A percentile compares a stretch with the other conserved stretches of the same genome.
These are phyloP conservation scores for Candida stauntonica DNA, from an alignment of 805 yeast genomes.

Conservation along the genomic window DNA sequence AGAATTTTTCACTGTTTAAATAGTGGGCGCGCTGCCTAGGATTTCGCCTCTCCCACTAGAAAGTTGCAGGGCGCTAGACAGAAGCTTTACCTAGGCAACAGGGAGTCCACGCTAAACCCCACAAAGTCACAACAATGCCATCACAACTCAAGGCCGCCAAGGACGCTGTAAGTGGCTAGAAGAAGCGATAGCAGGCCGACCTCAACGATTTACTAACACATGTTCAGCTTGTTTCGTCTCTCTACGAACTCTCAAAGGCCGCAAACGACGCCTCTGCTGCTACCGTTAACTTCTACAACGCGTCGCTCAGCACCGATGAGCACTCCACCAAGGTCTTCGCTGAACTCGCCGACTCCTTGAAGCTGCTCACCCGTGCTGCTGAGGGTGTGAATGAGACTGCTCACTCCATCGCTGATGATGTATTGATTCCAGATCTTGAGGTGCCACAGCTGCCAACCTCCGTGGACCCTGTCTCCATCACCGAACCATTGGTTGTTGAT, in stretches of 20 bases:
- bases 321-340: slow-evolving; percentile 42
- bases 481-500: neutral
- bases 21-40: slow-evolving; percentile 2
- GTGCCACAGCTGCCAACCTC: slow-evolving; percentile 7
- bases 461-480: neutral
- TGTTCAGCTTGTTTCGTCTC: slow-evolving; percentile 62
- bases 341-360: slow-evolving; percentile 38
- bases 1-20: slow-evolving; percentile 3
- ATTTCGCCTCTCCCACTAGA: too few species aligned
- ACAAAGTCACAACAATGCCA: slow-evolving; percentile 13
- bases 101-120: neutral
- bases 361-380: slow-evolving; percentile 35
- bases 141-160: slow-evolving; percentile 24
- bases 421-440: slow-evolving; percentile 12
- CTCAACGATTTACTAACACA: slow-evolving; percentile 1
- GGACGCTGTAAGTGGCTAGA: slow-evolving; percentile 21
- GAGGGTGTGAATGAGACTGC: slow-evolving; percentile 28
- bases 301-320: slow-evolving; percentile 43
- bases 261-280: slow-evolving; percentile 82
- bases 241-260: slow-evolving; percentile 80
- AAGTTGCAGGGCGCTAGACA: too few species aligned
- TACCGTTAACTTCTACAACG: slow-evolving; percentile 69
- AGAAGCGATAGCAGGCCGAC: neutral
- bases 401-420: slow-evolving; percentile 14
- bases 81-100: neutral